Conservation (phyloP, 2,329 filamentous ascomycete species). For the Bipolaris oryzae region DNA sequence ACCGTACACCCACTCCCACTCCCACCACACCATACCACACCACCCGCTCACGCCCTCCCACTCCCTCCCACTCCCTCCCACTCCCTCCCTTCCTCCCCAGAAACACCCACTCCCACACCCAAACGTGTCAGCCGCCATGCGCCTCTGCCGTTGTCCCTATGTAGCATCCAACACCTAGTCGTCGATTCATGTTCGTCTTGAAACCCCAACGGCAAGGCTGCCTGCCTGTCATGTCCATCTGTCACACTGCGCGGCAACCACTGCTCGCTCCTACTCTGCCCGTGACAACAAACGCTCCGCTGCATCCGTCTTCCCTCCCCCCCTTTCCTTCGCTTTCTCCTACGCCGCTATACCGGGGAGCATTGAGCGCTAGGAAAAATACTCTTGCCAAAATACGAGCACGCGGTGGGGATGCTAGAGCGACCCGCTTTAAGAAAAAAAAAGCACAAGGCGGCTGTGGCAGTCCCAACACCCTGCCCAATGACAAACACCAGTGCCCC, state of each 20-base stretch:
- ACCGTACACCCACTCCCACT: no score
- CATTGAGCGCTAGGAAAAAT: conserved; percentile 23
- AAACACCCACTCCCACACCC: no score
- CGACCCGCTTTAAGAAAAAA: conserved; percentile 17
- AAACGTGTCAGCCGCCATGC: conserved; percentile 15
- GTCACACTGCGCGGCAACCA: no score
- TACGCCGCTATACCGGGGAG: neutral
- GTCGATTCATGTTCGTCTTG: no score
- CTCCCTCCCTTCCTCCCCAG: neutral
- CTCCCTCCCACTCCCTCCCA: no score
- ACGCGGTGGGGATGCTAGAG: conserved; percentile 21
- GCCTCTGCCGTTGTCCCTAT: neutral
- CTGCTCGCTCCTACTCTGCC: no score
- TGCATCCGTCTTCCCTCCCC: neutral
- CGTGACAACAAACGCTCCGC: no score
- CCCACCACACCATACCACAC: neutral
- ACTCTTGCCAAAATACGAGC: conserved; percentile 23
- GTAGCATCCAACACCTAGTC: no score
- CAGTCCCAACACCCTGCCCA: conserved; percentile 19
- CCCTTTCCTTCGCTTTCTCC: conserved; percentile 14
- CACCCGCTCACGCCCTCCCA: conserved; percentile 11
- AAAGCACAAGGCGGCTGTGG: conserved; percentile 13
- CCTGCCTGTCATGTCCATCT: no score
- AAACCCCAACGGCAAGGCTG: no score
- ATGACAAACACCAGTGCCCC: conserved; percentile 1